A percentile compares a stretch with the other conserved stretches of the same genome.
These are phyloP conservation scores for Periconia sp. DNA, from an alignment of 2,329 filamentous ascomycete species.

Conservation along the genomic window DNA sequence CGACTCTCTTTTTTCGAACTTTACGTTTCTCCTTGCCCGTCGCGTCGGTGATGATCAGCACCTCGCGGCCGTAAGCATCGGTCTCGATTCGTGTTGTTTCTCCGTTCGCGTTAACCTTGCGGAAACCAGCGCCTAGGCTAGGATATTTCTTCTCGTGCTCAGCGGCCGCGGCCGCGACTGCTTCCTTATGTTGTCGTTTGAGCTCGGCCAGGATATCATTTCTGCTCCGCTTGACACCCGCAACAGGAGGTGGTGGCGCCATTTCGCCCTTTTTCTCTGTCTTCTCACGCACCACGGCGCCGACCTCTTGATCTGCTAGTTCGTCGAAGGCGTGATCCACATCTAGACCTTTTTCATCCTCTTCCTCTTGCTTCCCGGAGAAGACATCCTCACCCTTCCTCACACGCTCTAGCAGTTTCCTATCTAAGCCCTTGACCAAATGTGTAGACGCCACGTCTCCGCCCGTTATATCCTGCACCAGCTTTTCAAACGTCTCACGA, in stretches of 20 bases:
- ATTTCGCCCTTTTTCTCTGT: constrained; percentile 61
- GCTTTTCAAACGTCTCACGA: constrained; percentile 74
- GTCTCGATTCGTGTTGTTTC: constrained; percentile 62
- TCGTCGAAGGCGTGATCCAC: constrained; percentile 57
- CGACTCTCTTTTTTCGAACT: constrained; percentile 58
- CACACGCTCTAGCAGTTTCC: constrained; percentile 75
- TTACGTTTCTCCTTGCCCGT: constrained; percentile 68
- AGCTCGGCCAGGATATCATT: constrained; percentile 66
- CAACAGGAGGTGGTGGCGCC: constrained; percentile 48
- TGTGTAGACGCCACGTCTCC: constrained; percentile 83
- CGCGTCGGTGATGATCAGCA: constrained; percentile 64
- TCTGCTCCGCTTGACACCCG: constrained; percentile 59
- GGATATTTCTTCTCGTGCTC: constrained; percentile 49
- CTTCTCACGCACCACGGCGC: constrained; percentile 67
- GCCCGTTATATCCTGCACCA: constrained; percentile 78
- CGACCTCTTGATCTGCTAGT: constrained; percentile 70
- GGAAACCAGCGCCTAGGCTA: constrained; percentile 61
- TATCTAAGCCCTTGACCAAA: constrained; percentile 90
- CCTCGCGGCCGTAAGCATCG: constrained; percentile 62
- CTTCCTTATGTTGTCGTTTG: constrained; percentile 60
- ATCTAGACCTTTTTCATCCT: constrained; percentile 35
- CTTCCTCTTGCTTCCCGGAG: constrained; percentile 36
- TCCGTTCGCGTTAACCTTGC: constrained; percentile 57
- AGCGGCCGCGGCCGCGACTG: constrained; percentile 50
- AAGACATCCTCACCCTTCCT: constrained; percentile 67